Conservation (phyloP, 768 basidiomycete species). For the Chalciporus piperatus region DNA sequence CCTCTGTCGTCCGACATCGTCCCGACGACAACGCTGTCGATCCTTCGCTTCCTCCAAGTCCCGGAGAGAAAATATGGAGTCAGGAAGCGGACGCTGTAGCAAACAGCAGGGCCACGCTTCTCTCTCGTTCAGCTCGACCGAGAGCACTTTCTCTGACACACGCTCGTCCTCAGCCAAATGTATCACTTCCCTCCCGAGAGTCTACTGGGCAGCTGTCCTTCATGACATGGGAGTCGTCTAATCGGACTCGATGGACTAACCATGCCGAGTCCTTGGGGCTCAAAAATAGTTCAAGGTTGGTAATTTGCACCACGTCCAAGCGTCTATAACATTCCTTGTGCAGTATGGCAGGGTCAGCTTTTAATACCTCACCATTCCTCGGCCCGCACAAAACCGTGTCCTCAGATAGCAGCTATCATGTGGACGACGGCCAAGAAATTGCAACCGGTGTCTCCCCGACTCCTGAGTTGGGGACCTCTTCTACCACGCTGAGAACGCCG, state of each 20-base stretch:
- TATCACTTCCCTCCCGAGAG: constrained; percentile 22
- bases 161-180: constrained; percentile 15
- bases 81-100: background rate
- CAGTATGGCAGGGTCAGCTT: constrained; percentile 12
- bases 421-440: constrained; percentile 36
- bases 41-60: background rate
- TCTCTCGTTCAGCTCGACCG: constrained; percentile 18
- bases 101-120: constrained; percentile 1
- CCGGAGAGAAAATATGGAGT: constrained; percentile 16
- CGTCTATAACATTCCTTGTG: constrained; percentile 5
- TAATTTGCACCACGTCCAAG: background rate
- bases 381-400: constrained; percentile 9
- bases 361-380: constrained; percentile 14
- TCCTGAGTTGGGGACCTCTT: constrained; percentile 46
- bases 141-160: constrained; percentile 32
- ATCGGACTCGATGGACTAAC: constrained; percentile 21
- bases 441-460: constrained; percentile 37
- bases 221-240: constrained; percentile 25
- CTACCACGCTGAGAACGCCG: constrained; percentile 50
- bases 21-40: background rate
- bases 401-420: constrained; percentile 16
- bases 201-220: constrained; percentile 29
- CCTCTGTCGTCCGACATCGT: background rate
- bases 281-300: constrained; percentile 15
- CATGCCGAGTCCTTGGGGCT: constrained; percentile 12